Evolutionary conservation across 768 basidiomycete species (phyloP).

Genomic region (Trametopsis cervina): DNA sequence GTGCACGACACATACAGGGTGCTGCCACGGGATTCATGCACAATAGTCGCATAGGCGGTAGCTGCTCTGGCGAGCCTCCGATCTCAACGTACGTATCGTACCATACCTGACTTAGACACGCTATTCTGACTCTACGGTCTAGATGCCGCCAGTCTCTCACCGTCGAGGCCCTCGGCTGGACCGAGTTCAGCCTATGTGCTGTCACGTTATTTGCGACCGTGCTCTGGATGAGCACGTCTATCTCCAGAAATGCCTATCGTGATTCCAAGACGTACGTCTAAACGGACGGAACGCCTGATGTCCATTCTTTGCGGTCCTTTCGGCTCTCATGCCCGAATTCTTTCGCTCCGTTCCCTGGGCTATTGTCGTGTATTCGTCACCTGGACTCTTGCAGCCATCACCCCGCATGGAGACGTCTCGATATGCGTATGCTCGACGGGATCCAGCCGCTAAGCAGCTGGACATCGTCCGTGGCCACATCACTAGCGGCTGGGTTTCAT

Average conservation of each 20-base stretch:
- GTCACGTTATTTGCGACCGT: slow-evolving; percentile 51
- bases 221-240: slow-evolving; percentile 38
- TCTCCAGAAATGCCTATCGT: slow-evolving; percentile 20
- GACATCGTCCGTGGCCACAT: no score
- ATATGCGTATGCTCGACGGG: no score
- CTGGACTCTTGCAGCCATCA: no score
- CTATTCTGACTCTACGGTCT: neutral
- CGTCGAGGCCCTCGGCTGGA: slow-evolving; percentile 71
- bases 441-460: no score
- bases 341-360: no score
- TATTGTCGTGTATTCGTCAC: no score
- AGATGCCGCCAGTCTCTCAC: slow-evolving; percentile 71
- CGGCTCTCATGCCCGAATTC: no score
- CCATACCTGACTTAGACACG: neutral
- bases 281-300: neutral
- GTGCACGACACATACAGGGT: slow-evolving; percentile 40
- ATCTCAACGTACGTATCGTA: slow-evolving; percentile 41
- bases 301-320: no score
- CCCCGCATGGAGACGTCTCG: no score
- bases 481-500: no score
- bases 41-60: slow-evolving; percentile 49
- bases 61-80: slow-evolving; percentile 45
- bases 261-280: slow-evolving; percentile 37
- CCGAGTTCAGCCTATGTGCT: slow-evolving; percentile 58
- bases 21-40: slow-evolving; percentile 63